A percentile compares a stretch with the other conserved stretches of the same genome.
These are phyloP conservation scores for Yarrowia yakushimensis DNA, from an alignment of 805 yeast genomes.

Conservation along the genomic window DNA sequence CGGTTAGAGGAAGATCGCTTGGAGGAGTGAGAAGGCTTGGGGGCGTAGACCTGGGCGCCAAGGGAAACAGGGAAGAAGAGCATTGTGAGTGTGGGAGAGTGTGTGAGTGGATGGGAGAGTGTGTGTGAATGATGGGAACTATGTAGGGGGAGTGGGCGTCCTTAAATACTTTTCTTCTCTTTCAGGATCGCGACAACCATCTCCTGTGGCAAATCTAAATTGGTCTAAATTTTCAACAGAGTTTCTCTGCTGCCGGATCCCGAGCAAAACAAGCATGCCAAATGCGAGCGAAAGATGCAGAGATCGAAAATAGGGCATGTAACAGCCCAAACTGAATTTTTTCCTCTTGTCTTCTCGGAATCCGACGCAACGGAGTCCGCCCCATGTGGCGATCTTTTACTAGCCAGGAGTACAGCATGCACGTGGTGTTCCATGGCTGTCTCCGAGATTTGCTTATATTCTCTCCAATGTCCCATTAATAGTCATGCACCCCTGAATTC, in stretches of 20 bases:
- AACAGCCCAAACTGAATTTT: not conserved
- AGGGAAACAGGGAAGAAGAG: not conserved
- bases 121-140: not conserved
- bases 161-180: not conserved
- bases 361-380: not conserved
- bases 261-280: not conserved
- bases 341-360: not conserved
- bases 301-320: not conserved
- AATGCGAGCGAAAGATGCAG: not conserved
- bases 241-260: not conserved
- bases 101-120: not conserved
- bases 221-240: not conserved
- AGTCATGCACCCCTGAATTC: no score
- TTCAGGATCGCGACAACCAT: not conserved
- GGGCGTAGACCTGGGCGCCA: not conserved
- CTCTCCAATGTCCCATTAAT: no score
- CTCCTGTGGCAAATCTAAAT: not conserved
- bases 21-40: not conserved
- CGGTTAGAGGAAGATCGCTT: not conserved
- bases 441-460: no score
- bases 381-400: no score
- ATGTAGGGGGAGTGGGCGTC: not conserved
- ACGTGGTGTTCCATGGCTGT: not conserved
- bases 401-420: no score
- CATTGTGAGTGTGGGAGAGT: not conserved